Conservation (phyloP, 179 eudicot species). For the Pouteria campechiana region DNA sequence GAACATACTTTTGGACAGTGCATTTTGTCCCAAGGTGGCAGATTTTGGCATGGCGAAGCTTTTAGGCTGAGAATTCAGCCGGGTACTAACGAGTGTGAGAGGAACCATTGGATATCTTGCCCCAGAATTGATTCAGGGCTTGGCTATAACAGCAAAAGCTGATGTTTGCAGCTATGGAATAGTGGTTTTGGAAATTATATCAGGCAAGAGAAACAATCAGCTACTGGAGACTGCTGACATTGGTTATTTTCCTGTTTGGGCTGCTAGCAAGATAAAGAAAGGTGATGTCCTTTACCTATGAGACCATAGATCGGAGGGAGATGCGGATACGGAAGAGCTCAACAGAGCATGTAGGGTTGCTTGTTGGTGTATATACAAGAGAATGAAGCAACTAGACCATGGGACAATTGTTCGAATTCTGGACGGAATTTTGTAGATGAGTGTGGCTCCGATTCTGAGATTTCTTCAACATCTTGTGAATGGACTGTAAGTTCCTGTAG, state of each 20-base stretch:
- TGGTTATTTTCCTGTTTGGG: conserved; percentile 6
- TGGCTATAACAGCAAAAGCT: conserved; percentile 40
- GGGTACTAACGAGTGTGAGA: conserved; percentile 53
- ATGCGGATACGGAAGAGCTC: conserved; percentile 11
- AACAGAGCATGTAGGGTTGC: conserved; percentile 19
- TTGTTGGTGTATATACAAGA: conserved; percentile 36
- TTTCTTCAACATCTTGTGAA: too few relatives aligned
- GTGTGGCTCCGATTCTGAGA: conserved; percentile 15
- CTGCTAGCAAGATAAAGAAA: conserved; percentile 6
- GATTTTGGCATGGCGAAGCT: conserved; percentile 66
- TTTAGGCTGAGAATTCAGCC: conserved; percentile 45
- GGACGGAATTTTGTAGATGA: conserved; percentile 23
- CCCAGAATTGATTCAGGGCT: conserved; percentile 55
- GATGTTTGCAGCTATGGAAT: conserved; percentile 57
- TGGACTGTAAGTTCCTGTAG: too few relatives aligned
- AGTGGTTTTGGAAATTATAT: conserved; percentile 42
- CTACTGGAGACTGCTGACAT: conserved; percentile 2
- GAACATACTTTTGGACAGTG: conserved; percentile 42
- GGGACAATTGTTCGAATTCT: conserved; percentile 23
- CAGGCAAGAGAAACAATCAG: conserved; percentile 21
- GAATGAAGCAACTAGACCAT: conserved; percentile 21
- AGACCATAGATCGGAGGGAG: conserved; percentile 11
- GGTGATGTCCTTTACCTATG: too few relatives aligned
- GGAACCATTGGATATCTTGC: conserved; percentile 62
- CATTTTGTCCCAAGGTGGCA: conserved; percentile 38